Evolutionary conservation across 805 yeast genomes (phyloP).

Genomic region (Lipomyces mesembrius): DNA sequence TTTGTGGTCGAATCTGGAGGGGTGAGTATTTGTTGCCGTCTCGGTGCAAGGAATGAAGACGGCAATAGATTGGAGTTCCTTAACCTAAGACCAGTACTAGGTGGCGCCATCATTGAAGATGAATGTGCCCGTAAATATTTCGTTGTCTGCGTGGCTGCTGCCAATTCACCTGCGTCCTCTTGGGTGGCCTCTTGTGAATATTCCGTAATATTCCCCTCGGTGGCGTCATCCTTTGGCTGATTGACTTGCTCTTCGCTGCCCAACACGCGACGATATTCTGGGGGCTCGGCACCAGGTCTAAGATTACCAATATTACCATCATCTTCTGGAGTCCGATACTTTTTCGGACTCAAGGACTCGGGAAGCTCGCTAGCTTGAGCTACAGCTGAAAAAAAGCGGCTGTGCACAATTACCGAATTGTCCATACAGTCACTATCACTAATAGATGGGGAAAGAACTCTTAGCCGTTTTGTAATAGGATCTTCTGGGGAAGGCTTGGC

Average conservation of each 20-base stretch:
- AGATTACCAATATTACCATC: neutral
- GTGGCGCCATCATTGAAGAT: neutral
- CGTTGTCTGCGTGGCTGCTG: neutral
- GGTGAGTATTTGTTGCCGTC: neutral
- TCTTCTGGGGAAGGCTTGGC: slow-evolving; percentile 1
- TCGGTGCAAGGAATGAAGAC: neutral
- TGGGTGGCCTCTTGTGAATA: neutral
- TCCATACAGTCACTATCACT: neutral
- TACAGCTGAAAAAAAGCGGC: slow-evolving; percentile 8
- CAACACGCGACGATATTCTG: neutral
- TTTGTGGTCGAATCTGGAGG: neutral
- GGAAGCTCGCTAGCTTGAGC: neutral
- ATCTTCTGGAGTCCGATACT: neutral
- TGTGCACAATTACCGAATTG: slow-evolving; percentile 5
- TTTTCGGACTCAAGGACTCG: neutral
- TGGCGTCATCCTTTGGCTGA: neutral
- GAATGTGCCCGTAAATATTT: neutral
- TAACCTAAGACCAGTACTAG: neutral
- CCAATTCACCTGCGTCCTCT: neutral
- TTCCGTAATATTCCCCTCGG: neutral
- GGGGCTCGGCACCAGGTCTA: neutral
- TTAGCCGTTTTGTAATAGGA: slow-evolving; percentile 7
- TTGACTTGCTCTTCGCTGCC: neutral
- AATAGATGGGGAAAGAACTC: neutral
- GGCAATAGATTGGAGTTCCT: neutral